These are phyloP conservation scores for Geotrichum bryndzae DNA, from an alignment of 1,139 yeast species.

Conservation along the genomic window DNA sequence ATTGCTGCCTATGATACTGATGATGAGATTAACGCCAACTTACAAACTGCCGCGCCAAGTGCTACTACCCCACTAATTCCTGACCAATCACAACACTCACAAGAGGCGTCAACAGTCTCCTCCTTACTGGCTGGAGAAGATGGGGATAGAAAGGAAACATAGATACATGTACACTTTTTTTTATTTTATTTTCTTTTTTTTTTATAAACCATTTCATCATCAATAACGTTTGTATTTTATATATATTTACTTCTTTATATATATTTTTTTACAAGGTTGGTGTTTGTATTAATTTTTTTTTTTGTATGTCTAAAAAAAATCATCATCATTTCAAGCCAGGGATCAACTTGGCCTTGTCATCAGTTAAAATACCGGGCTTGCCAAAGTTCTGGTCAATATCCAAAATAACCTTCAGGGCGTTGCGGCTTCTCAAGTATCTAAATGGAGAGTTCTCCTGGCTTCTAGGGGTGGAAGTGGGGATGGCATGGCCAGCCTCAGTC, in stretches of 20 bases:
- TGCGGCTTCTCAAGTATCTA: slow-evolving; percentile 39
- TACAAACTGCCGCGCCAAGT: not conserved
- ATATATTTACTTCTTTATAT: not conserved
- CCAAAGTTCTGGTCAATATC: slow-evolving; percentile 46
- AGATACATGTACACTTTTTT: not conserved
- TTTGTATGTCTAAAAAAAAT: not conserved
- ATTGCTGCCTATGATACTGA: slow-evolving; percentile 4
- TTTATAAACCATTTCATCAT: not conserved
- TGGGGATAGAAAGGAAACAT: not conserved
- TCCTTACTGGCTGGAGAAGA: slow-evolving; percentile 3
- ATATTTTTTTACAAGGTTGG: not conserved
- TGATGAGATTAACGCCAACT: not conserved
- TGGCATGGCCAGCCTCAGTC: slow-evolving; percentile 41
- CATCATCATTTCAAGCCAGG: slow-evolving; percentile 25
- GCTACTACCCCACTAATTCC: not conserved
- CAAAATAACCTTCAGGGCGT: slow-evolving; percentile 40
- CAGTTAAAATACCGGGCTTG: slow-evolving; percentile 33
- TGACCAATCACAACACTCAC: not conserved
- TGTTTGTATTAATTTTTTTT: not conserved
- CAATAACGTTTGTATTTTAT: not conserved
- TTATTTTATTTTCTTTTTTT: not conserved
- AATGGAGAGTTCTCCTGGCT: slow-evolving; percentile 29
- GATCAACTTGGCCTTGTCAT: slow-evolving; percentile 28
- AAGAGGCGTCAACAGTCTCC: slow-evolving; percentile 11
- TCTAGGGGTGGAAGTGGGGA: slow-evolving; percentile 35